Percentiles rank a stretch among this genome's conserved stretches.
Conservation (phyloP, 2,329 filamentous ascomycete species). For the Xylaria sp. region DNA sequence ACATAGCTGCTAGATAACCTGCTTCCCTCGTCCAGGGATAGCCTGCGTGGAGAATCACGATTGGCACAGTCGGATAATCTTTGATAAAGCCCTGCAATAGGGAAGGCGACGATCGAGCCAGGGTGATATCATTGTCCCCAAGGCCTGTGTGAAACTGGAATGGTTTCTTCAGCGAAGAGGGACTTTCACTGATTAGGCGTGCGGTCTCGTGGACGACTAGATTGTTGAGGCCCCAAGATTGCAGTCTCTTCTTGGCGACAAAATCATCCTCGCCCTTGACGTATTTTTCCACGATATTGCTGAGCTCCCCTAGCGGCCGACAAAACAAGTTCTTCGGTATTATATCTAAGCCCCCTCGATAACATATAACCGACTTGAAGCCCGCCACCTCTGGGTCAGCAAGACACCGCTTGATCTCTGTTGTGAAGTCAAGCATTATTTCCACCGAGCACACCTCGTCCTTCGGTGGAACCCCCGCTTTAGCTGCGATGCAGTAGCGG, state of each 20-base stretch:
- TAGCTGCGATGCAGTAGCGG: slow-evolving; percentile 44
- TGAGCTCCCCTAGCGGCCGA: slow-evolving; percentile 48
- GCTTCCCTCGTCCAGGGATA: slow-evolving; percentile 83
- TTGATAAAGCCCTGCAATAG: slow-evolving; percentile 77
- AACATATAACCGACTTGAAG: slow-evolving; percentile 86
- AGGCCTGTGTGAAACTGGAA: slow-evolving; percentile 85
- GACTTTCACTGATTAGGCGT: slow-evolving; percentile 56
- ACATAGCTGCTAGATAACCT: slow-evolving; percentile 78
- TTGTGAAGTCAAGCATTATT: slow-evolving; percentile 51
- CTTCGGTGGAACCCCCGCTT: neutral
- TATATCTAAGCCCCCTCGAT: slow-evolving; percentile 74
- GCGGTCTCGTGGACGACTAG: slow-evolving; percentile 70
- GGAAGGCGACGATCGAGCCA: slow-evolving; percentile 74
- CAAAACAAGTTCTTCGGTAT: slow-evolving; percentile 45
- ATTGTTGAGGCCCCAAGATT: slow-evolving; percentile 70
- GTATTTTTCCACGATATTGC: slow-evolving; percentile 43
- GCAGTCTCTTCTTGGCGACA: slow-evolving; percentile 52
- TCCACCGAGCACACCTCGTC: neutral
- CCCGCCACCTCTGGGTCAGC: slow-evolving; percentile 71
- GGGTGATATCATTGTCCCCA: slow-evolving; percentile 77
- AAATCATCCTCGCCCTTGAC: slow-evolving; percentile 41
- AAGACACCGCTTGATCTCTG: slow-evolving; percentile 61
- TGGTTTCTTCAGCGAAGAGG: slow-evolving; percentile 62
- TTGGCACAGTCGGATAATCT: slow-evolving; percentile 69
- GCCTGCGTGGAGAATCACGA: slow-evolving; percentile 79